Evolutionary conservation across 2,329 filamentous ascomycete genomes (phyloP).

Genomic region (Teratosphaeria gauchensis): DNA sequence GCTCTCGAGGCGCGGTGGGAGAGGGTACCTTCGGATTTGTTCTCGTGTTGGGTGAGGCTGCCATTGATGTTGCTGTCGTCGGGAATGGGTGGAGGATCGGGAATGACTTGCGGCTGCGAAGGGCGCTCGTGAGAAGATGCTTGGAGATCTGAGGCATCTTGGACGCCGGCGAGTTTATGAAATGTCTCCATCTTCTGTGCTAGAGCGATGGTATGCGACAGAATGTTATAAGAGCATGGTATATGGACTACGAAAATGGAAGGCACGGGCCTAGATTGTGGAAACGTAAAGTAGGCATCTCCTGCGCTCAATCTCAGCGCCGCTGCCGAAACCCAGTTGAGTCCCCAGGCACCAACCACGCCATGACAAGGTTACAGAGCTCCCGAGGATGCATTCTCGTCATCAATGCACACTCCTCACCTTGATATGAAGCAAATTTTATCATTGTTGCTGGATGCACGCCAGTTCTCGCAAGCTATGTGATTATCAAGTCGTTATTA

Average conservation of each 20-base stretch:
- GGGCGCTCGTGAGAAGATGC: constrained; percentile 8
- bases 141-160: constrained; percentile 17
- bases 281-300: too few relatives aligned
- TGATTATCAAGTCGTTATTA: too few relatives aligned
- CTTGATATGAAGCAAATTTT: too few relatives aligned
- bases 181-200: constrained; percentile 23
- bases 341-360: too few relatives aligned
- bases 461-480: too few relatives aligned
- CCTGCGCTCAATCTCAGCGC: too few relatives aligned
- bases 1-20: constrained; percentile 19
- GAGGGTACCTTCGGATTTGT: constrained; percentile 4
- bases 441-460: too few relatives aligned
- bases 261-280: too few relatives aligned
- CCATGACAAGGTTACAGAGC: too few relatives aligned
- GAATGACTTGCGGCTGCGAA: constrained; percentile 12
- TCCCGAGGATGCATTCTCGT: too few relatives aligned
- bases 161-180: constrained; percentile 25
- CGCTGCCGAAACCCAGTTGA: too few relatives aligned
- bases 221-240: background rate
- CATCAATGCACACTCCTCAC: too few relatives aligned
- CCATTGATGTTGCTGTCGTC: constrained; percentile 6
- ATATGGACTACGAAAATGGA: background rate
- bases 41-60: constrained; percentile 1
- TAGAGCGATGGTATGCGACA: background rate
- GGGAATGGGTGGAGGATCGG: constrained; percentile 16